Conservation (phyloP, 2,329 filamentous ascomycete species). For the Aspergillus sergii region DNA sequence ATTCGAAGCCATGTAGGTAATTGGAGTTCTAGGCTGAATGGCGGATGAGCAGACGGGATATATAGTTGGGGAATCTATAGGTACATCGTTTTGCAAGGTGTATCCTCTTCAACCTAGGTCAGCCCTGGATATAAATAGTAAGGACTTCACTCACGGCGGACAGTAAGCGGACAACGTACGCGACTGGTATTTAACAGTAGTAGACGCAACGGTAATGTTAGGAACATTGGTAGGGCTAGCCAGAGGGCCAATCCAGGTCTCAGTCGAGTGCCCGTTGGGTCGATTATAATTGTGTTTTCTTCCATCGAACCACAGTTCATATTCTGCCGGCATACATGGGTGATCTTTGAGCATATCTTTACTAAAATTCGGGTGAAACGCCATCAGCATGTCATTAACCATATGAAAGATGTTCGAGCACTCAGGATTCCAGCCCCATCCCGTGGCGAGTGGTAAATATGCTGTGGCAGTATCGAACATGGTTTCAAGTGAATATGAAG, state of each 20-base stretch:
- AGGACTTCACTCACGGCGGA: not conserved
- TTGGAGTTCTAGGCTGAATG: not conserved
- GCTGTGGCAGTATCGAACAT: rapidly evolving
- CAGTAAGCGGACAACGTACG: not conserved
- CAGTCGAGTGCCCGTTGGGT: too few species aligned
- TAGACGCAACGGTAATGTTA: not conserved
- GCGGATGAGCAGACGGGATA: not conserved
- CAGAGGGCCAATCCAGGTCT: not conserved
- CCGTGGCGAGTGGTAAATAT: not conserved
- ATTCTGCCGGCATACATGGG: not conserved
- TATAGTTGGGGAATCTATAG: too few species aligned
- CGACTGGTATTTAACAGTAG: not conserved
- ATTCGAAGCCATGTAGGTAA: not conserved
- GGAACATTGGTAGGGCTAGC: not conserved
- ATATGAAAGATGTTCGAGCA: not conserved
- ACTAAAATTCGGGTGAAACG: too few species aligned
- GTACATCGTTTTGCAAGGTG: too few species aligned
- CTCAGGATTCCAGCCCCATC: not conserved
- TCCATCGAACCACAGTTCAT: not conserved
- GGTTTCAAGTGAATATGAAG: not conserved
- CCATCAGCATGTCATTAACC: rapidly evolving
- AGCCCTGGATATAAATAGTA: not conserved
- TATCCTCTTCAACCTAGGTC: not conserved
- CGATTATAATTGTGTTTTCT: too few species aligned
- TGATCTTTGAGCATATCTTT: too few species aligned